Evolutionary conservation across 139 green algal genomes (phyloP).

Genomic region (Picochlorum sp.): DNA sequence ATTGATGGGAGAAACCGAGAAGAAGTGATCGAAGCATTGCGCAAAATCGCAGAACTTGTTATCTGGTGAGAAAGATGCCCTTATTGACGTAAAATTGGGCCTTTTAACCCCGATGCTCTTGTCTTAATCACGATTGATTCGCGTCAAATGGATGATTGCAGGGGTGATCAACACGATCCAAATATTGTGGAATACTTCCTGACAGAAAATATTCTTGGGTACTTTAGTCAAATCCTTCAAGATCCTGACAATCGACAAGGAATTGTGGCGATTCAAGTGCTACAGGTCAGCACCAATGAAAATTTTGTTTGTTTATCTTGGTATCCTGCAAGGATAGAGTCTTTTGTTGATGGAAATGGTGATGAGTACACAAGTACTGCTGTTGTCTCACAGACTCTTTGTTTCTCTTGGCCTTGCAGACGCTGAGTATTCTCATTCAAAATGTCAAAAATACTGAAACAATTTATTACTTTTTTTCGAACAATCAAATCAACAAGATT

Average conservation of each 20-base stretch:
- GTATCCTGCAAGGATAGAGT: too few relatives aligned
- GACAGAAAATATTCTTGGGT: constrained; percentile 80
- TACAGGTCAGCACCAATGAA: not conserved
- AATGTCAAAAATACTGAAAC: constrained; percentile 83
- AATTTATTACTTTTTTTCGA: constrained; percentile 92
- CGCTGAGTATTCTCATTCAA: constrained; percentile 90
- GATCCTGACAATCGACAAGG: constrained; percentile 60
- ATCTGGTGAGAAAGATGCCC: constrained; percentile 55
- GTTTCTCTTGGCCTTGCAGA: constrained; percentile 58
- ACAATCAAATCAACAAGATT: constrained; percentile 96
- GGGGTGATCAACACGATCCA: constrained; percentile 92
- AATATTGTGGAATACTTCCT: constrained; percentile 92
- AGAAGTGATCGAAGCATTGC: constrained; percentile 78
- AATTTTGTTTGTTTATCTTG: too few relatives aligned
- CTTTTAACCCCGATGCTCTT: too few relatives aligned
- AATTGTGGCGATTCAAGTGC: constrained; percentile 62
- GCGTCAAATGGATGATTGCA: not conserved
- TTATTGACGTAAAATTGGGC: not conserved
- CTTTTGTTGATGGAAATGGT: not conserved
- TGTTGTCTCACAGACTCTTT: not conserved
- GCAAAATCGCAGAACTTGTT: constrained; percentile 89
- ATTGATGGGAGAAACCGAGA: constrained; percentile 47
- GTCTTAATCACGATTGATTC: too few relatives aligned
- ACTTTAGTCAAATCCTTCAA: constrained; percentile 78
- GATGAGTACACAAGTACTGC: not conserved